Evolutionary conservation across 805 yeast species (phyloP).

Genomic region (Cyberlindnera subsufficiens): DNA sequence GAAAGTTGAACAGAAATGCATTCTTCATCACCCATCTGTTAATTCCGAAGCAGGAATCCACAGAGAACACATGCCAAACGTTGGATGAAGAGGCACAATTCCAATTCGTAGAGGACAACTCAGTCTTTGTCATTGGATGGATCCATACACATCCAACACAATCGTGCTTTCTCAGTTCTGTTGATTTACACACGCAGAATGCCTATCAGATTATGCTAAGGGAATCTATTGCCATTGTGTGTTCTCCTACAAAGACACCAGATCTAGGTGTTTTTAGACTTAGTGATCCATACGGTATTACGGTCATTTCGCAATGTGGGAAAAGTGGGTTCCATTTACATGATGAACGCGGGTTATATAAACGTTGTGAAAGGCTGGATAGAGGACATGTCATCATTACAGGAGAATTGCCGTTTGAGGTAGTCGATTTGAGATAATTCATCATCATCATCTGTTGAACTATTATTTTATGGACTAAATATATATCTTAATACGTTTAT

Average conservation of each 20-base stretch:
- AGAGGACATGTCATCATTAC: slow-evolving; percentile 46
- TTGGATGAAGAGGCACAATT: slow-evolving; percentile 54
- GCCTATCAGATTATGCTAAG: slow-evolving; percentile 66
- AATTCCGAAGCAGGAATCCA: slow-evolving; percentile 58
- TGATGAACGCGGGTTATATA: slow-evolving; percentile 43
- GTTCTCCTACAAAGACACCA: slow-evolving; percentile 47
- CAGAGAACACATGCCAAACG: slow-evolving; percentile 58
- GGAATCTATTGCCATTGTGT: slow-evolving; percentile 63
- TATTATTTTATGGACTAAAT: no score
- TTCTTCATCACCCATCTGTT: slow-evolving; percentile 57
- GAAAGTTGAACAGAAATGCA: slow-evolving; percentile 53
- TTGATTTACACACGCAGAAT: slow-evolving; percentile 63
- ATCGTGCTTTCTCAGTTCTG: slow-evolving; percentile 60
- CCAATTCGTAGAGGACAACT: slow-evolving; percentile 47
- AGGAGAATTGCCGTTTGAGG: slow-evolving; percentile 39
- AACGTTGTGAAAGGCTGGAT: slow-evolving; percentile 31
- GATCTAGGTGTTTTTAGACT: slow-evolving; percentile 48
- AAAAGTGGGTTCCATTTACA: slow-evolving; percentile 58
- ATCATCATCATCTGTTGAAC: no score
- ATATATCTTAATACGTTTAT: no score
- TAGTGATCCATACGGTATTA: slow-evolving; percentile 62
- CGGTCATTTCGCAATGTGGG: slow-evolving; percentile 45
- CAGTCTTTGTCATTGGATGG: slow-evolving; percentile 65
- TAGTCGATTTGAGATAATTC: slow-evolving; percentile 40
- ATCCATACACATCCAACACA: slow-evolving; percentile 74